Evolutionary conservation across 208 protist species (phyloP).

Genomic region (Crithidia sp.): DNA sequence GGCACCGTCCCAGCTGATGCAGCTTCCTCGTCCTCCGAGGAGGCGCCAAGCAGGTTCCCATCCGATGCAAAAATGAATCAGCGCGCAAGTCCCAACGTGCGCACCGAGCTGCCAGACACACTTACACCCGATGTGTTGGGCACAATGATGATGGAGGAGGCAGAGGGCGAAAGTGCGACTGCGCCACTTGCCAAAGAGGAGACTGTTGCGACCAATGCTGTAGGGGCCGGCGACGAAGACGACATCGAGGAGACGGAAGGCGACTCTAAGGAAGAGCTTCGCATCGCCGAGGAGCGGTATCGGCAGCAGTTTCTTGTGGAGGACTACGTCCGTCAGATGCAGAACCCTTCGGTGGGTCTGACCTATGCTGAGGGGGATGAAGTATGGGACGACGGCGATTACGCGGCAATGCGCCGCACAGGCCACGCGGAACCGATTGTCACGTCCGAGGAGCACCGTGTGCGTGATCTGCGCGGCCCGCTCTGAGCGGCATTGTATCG

Average conservation of each 20-base stretch:
- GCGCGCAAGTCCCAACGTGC: too few species aligned
- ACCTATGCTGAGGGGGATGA: constrained; percentile 89
- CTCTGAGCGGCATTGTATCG: constrained; percentile 21
- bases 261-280: constrained; percentile 5
- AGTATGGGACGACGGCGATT: constrained; percentile 89
- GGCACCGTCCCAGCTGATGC: background rate
- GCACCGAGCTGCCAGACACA: background rate
- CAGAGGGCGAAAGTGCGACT: too few species aligned
- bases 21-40: too few species aligned
- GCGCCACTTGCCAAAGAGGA: too few species aligned
- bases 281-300: constrained; percentile 50
- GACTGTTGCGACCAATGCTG: too few species aligned
- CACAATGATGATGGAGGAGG: constrained; percentile 13
- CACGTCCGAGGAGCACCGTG: constrained; percentile 27
- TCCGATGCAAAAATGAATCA: too few species aligned
- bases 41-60: too few species aligned
- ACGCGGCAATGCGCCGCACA: constrained; percentile 39
- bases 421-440: constrained; percentile 8
- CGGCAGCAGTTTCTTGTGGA: constrained; percentile 55
- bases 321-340: constrained; percentile 66
- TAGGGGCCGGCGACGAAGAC: background rate
- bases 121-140: constrained; percentile 40
- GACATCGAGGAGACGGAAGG: constrained; percentile 15
- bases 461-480: constrained; percentile 39
- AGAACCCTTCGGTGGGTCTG: constrained; percentile 53